Evolutionary conservation across 202 grass and related monocot species (phyloP), one percentile per base, ranked within the genome.

Genomic region (Elaeis oleifera): DNA sequence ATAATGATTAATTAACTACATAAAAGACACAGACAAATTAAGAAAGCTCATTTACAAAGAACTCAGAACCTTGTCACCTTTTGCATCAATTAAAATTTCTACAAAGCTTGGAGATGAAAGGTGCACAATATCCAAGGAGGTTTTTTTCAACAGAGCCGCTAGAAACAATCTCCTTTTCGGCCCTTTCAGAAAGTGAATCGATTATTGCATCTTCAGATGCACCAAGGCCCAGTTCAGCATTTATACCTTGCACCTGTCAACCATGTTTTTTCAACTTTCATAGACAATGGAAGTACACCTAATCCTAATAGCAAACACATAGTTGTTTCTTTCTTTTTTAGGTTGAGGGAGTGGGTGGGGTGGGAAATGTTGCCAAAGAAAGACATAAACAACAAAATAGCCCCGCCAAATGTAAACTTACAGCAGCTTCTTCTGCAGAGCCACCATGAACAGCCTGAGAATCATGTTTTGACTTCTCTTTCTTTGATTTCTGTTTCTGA

Each of bases 151-250:
- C 54, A 70, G 79, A 75, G 72, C 51, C 76, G 18, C 69, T 48
- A 53, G 81, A 86, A 83, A 97, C 74, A 18, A 97, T 91, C 69
- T 97, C 87, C 74, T 78, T 85, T 69, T 97, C 92, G 23, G 92
- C 79, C 61, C 56, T 79, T 83, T 91, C 87, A 55, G 84, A 82
- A 74, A 97, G 88, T 50, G 74, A 81, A 36, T 97, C 92, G 14
- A 97, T 84, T 60, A 81, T 67, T 69, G 80, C 62, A 89, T 97
- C 84, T 70, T 63, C 53, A 26, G 76, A 83, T 56, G 76, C 92
- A 73, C 76, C 70, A 62, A 97, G 74, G 67, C 92, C 92, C 73
- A 97, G 58, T 75, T 97, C 92, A 17, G 81, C 87, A 85, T 97
- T 97, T 97, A 97, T 97, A 63, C 74, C 64, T 76, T 79, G 74